These are phyloP conservation scores for Wickerhamiella qilinensis DNA, from an alignment of 805 yeast genomes.

Conservation along the genomic window DNA sequence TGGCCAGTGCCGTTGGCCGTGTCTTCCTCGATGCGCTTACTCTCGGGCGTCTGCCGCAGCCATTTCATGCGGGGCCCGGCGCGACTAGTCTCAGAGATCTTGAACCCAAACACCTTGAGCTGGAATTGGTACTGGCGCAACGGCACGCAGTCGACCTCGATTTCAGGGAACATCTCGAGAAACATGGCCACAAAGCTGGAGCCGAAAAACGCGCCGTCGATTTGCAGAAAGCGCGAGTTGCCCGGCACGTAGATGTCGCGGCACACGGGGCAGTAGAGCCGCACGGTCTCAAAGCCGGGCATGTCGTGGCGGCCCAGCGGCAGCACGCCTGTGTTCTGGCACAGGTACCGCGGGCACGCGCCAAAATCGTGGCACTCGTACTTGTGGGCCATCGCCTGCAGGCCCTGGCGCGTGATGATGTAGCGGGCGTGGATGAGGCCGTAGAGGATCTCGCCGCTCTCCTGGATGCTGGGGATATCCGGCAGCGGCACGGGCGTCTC, in stretches of 20 bases:
- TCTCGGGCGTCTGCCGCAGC: conserved; percentile 68
- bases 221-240: conserved; percentile 67
- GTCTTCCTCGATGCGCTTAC: conserved; percentile 43
- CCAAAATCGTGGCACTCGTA: conserved; percentile 85
- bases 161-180: conserved; percentile 80
- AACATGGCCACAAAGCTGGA: conserved; percentile 90
- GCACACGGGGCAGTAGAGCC: conserved; percentile 90
- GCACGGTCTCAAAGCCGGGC: conserved; percentile 81
- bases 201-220: conserved; percentile 96
- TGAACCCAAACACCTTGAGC: conserved; percentile 76
- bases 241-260: conserved; percentile 80
- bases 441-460: conserved; percentile 79
- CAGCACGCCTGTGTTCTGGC: conserved; percentile 77
- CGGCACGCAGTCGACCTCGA: conserved; percentile 56
- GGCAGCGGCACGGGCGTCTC: conserved; percentile 37
- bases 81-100: conserved; percentile 51
- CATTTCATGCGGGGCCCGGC: conserved; percentile 94
- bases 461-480: conserved; percentile 63
- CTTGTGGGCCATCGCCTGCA: conserved; percentile 75
- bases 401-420: conserved; percentile 76
- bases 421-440: conserved; percentile 91
- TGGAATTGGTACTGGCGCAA: conserved; percentile 37
- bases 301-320: conserved; percentile 87
- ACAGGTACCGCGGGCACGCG: conserved; percentile 72
- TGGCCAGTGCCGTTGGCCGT: no score